Base-by-base conservation (phyloP, 2,329 filamentous ascomycete genomes). In the Colletotrichum sp. region DNA sequence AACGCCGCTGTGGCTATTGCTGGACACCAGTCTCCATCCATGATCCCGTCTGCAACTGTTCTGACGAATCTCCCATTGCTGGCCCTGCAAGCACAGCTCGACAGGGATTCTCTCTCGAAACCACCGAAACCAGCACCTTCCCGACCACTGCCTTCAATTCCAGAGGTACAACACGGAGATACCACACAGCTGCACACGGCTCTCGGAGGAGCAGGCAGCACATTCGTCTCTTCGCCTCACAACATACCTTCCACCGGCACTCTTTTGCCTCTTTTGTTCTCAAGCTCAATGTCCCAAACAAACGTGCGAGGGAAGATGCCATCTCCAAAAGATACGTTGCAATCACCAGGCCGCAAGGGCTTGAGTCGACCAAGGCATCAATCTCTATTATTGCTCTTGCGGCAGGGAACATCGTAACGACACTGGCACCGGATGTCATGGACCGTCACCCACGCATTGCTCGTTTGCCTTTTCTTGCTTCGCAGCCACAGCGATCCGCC, bases 91-190 rank as follows among this genome's bases (percentile, higher is more conserved):
- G 52, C 34, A 69, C 65, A 32, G 58, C 48, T 32, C 21, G n/a
- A 38, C 73, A 73, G 58, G 69, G 69, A 48, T 75, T 48, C 18
- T 36, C 18, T 43, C 64, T 64, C 63, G 32, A 75, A 75, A 68
- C 38, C 69, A 48, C 69, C 73, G 73, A 58, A 64, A 58, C 69
- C 69, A 75, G 38, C 26, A 65, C 16, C 32, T 12, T 38, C 12
- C 21, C n/a, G 28, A 24, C 24, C 18, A n/a, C 34, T 10, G 16
- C 21, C 62, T 12, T 28, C 24, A 52, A 28, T 43, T 21, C n/a
- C 43, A 48, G 43, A 48, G 43, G 43, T 21, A 48, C n/a, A 48
- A 13, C 14, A 16, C 30, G n/a, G 34, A 38, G 21, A 26, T 63
- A 63, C 59, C 36, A 36, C 69, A n/a, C 69, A n/a, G 55, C 59